A percentile compares a stretch with the other conserved stretches of the same genome.
Conservation (phyloP, 2,329 filamentous ascomycete species). For the Colletotrichum lini region DNA sequence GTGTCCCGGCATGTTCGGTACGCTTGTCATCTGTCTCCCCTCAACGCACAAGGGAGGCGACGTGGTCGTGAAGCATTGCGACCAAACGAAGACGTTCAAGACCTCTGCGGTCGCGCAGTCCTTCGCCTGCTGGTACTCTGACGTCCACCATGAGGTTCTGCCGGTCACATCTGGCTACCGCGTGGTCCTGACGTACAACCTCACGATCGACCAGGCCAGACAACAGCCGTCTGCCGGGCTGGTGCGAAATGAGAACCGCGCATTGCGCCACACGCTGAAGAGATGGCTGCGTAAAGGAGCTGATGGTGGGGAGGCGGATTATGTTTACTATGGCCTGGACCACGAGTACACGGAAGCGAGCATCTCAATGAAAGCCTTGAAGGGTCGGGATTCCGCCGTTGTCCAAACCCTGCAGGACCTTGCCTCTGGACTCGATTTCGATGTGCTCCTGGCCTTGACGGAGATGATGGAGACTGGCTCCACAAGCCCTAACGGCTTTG, state of each 20-base stretch:
- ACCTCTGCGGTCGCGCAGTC: constrained; percentile 48
- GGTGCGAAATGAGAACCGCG: constrained; percentile 12
- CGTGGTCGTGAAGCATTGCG: constrained; percentile 55
- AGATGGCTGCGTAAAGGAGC: constrained; percentile 46
- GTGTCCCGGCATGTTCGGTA: constrained; percentile 64
- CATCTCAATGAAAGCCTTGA: constrained; percentile 49
- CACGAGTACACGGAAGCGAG: constrained; percentile 53
- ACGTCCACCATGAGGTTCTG: constrained; percentile 66
- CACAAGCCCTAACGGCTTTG: constrained; percentile 6
- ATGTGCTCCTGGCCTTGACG: constrained; percentile 52
- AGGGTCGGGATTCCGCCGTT: constrained; percentile 47
- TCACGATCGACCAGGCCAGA: constrained; percentile 48
- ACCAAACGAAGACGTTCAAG: constrained; percentile 50
- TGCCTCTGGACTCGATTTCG: constrained; percentile 47
- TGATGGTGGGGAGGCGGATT: constrained; percentile 8
- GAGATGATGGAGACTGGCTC: constrained; percentile 48
- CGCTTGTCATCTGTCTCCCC: constrained; percentile 63
- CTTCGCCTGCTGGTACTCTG: constrained; percentile 61
- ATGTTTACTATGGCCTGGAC: constrained; percentile 51
- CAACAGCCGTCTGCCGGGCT: constrained; percentile 45
- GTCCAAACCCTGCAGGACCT: constrained; percentile 47
- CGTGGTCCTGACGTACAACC: constrained; percentile 68
- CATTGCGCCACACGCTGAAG: constrained; percentile 45
- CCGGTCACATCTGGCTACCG: constrained; percentile 63
- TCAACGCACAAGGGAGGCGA: constrained; percentile 64